Evolutionary conservation across 805 yeast species (phyloP).

Genomic region (Ogataea zsoltii): DNA sequence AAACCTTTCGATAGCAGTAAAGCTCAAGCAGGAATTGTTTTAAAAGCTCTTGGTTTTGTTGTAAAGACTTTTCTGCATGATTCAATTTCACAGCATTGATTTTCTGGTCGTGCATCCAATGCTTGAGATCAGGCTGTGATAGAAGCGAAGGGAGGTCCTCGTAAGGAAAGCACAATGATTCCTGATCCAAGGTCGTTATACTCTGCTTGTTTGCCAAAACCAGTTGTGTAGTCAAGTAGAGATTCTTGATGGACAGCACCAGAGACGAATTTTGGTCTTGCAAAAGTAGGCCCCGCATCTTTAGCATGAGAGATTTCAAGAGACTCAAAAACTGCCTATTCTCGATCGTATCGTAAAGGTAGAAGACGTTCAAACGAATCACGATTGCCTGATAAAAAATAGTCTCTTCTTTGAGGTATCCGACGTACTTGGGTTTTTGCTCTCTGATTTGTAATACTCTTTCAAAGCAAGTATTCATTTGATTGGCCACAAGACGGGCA

Average conservation of each 20-base stretch:
- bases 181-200: conserved; percentile 8
- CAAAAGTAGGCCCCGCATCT: conserved; percentile 11
- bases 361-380: conserved; percentile 24
- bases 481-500: conserved; percentile 7
- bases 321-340: conserved; percentile 22
- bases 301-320: conserved; percentile 10
- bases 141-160: conserved; percentile 10
- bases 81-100: conserved; percentile 11
- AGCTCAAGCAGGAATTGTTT: conserved; percentile 14
- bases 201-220: conserved; percentile 8
- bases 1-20: conserved; percentile 16
- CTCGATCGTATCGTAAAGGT: conserved; percentile 21
- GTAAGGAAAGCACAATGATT: conserved; percentile 16
- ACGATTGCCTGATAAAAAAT: conserved; percentile 21
- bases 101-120: conserved; percentile 20
- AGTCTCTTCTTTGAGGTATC: conserved; percentile 7
- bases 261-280: conserved; percentile 15
- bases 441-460: conserved; percentile 1
- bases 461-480: conserved; percentile 15
- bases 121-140: conserved; percentile 14
- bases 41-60: conserved; percentile 14
- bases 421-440: neutral
- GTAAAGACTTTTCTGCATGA: conserved; percentile 10
- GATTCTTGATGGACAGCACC: conserved; percentile 11
- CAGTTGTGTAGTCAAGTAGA: conserved; percentile 12